These are phyloP conservation scores for Fusarium aywerte DNA, from an alignment of 2,329 filamentous ascomycete species.

Conservation along the genomic window DNA sequence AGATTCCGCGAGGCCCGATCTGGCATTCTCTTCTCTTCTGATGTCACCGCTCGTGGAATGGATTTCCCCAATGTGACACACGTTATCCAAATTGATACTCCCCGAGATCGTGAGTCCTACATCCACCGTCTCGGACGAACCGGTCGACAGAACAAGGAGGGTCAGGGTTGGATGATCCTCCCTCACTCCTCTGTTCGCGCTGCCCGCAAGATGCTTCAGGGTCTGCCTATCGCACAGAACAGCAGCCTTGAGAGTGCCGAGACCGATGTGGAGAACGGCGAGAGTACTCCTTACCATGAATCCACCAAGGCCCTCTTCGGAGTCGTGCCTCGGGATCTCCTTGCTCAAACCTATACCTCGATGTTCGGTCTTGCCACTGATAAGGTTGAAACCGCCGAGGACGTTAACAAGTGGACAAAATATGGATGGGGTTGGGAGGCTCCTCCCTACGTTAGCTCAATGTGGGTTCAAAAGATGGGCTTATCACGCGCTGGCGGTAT, in stretches of 20 bases:
- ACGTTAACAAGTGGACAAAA: constrained; percentile 64
- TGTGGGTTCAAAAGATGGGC: constrained; percentile 49
- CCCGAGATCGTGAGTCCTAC: constrained; percentile 74
- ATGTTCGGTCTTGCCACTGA: constrained; percentile 64
- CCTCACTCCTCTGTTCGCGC: constrained; percentile 62
- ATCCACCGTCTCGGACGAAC: constrained; percentile 83
- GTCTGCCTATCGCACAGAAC: constrained; percentile 70
- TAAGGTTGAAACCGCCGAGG: constrained; percentile 55
- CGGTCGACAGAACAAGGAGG: constrained; percentile 77
- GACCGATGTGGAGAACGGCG: constrained; percentile 64
- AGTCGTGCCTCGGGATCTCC: constrained; percentile 50
- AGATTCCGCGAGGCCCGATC: constrained; percentile 72
- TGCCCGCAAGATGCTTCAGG: constrained; percentile 63
- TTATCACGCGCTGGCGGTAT: constrained; percentile 48
- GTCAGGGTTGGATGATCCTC: constrained; percentile 76
- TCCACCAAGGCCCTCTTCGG: constrained; percentile 57
- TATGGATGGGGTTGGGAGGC: constrained; percentile 63
- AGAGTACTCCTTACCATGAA: constrained; percentile 58
- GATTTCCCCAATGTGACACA: constrained; percentile 85
- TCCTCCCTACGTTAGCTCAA: constrained; percentile 54
- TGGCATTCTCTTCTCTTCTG: constrained; percentile 79
- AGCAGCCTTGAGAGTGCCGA: constrained; percentile 61
- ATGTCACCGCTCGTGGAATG: constrained; percentile 85
- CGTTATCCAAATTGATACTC: constrained; percentile 77
- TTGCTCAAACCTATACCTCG: constrained; percentile 63